Conservation (phyloP, 1,284 basidiomycete species). For the Trichosporon coremiiforme region DNA sequence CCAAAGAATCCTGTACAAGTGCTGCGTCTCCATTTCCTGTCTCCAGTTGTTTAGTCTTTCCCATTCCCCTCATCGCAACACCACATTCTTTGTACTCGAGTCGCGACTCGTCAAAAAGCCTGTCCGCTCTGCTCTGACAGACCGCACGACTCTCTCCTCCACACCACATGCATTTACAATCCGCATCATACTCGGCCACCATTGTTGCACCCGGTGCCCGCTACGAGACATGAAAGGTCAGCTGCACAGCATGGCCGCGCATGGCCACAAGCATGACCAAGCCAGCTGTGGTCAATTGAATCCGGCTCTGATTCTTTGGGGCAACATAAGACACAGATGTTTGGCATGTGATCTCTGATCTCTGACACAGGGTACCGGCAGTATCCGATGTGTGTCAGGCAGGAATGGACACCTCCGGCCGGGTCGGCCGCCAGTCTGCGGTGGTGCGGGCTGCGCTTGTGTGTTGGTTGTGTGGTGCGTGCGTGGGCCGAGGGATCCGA, state of each 20-base stretch:
- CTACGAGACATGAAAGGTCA: not conserved
- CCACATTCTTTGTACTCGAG: slow-evolving; percentile 12
- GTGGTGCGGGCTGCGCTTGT: no score
- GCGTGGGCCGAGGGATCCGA: not conserved
- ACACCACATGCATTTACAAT: not conserved
- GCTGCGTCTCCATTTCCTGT: not conserved
- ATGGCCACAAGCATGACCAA: not conserved
- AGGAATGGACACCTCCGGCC: not conserved
- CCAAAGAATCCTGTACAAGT: slow-evolving; percentile 10
- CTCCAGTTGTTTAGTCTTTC: not conserved
- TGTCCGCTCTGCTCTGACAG: not conserved
- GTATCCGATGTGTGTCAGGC: slow-evolving; percentile 3
- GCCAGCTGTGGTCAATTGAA: not conserved
- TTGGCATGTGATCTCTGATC: slow-evolving; percentile 17
- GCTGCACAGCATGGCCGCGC: not conserved
- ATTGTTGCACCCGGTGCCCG: not conserved
- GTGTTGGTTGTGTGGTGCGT: not conserved
- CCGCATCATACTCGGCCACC: not conserved
- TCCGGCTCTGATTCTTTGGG: slow-evolving; percentile 2
- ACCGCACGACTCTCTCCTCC: not conserved
- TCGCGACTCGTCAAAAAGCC: slow-evolving; percentile 2
- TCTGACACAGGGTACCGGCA: not conserved
- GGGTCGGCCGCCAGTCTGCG: not conserved
- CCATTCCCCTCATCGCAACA: no score
- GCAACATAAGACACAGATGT: not conserved